These are phyloP conservation scores for Aeschynomene evenia DNA, from an alignment of 306 rosid genomes.

Conservation along the genomic window DNA sequence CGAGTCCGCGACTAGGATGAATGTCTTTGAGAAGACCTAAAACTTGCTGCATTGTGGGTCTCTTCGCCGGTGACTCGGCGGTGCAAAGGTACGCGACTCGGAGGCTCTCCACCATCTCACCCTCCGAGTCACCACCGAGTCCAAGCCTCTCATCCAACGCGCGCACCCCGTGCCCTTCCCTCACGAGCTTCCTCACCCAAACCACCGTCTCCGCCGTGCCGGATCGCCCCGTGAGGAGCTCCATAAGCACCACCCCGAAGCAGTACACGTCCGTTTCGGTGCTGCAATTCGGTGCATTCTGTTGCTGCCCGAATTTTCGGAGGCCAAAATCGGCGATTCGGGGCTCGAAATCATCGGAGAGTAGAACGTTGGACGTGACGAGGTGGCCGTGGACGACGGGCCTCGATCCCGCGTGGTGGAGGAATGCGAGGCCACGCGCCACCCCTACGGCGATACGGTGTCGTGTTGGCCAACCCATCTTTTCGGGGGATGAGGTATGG, in stretches of 20 bases:
- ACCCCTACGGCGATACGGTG: slow-evolving; percentile 90
- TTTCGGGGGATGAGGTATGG: slow-evolving; percentile 47
- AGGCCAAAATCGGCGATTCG: slow-evolving; percentile 81
- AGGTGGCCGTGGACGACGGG: slow-evolving; percentile 85
- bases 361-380: slow-evolving; percentile 63
- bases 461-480: slow-evolving; percentile 74
- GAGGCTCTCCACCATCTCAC: slow-evolving; percentile 79
- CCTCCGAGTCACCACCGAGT: slow-evolving; percentile 43
- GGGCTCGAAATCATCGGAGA: slow-evolving; percentile 74
- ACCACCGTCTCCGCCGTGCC: slow-evolving; percentile 91
- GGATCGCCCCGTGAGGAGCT: slow-evolving; percentile 70
- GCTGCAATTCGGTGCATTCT: slow-evolving; percentile 21
- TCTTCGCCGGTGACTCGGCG: slow-evolving; percentile 79
- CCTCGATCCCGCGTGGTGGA: slow-evolving; percentile 89
- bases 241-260: slow-evolving; percentile 92
- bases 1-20: slow-evolving; percentile 39
- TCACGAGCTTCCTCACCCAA: slow-evolving; percentile 73
- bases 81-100: slow-evolving; percentile 92
- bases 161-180: slow-evolving; percentile 57
- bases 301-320: slow-evolving; percentile 31
- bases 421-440: slow-evolving; percentile 90
- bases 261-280: slow-evolving; percentile 85
- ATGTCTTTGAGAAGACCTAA: slow-evolving; percentile 83
- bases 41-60: slow-evolving; percentile 90
- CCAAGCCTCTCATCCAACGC: slow-evolving; percentile 60